Conservation (phyloP, 441 rosid species). For the Jatropha multifida region DNA sequence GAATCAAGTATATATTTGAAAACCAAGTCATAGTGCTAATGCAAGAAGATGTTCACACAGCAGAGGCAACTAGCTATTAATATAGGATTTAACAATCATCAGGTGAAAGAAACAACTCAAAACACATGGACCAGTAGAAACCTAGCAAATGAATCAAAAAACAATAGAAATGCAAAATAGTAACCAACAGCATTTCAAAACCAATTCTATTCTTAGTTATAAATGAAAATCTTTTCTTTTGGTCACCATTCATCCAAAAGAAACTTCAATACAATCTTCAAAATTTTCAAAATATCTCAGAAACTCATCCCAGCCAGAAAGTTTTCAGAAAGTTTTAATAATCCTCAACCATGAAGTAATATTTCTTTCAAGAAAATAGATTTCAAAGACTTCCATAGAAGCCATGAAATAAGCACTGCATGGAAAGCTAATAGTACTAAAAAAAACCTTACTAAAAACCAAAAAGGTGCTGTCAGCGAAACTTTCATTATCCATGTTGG, state of each 20-base stretch:
- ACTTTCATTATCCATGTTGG: conserved; percentile 25
- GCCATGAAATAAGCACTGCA: conserved; percentile 4
- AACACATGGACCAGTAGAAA: background rate
- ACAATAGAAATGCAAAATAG: background rate
- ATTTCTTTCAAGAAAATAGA: background rate
- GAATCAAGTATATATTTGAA: background rate
- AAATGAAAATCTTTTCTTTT: too few relatives aligned
- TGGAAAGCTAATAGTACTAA: conserved; percentile 30
- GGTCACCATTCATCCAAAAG: background rate
- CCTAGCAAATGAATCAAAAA: background rate
- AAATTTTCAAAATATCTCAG: background rate
- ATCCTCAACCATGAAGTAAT: background rate
- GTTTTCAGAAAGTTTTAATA: background rate
- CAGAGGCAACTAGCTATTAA: background rate
- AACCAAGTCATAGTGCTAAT: background rate
- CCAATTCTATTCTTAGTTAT: background rate
- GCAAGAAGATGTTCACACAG: background rate
- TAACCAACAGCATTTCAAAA: background rate
- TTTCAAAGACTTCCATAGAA: background rate
- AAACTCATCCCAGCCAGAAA: background rate
- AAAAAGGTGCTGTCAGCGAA: conserved; percentile 36
- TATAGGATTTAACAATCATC: background rate
- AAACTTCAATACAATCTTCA: background rate
- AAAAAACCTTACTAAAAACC: conserved; percentile 25
- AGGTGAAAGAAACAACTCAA: background rate